phyloP scores from a whole-genome alignment of 148 eudicot species.

The Drosera capensis region DNA sequence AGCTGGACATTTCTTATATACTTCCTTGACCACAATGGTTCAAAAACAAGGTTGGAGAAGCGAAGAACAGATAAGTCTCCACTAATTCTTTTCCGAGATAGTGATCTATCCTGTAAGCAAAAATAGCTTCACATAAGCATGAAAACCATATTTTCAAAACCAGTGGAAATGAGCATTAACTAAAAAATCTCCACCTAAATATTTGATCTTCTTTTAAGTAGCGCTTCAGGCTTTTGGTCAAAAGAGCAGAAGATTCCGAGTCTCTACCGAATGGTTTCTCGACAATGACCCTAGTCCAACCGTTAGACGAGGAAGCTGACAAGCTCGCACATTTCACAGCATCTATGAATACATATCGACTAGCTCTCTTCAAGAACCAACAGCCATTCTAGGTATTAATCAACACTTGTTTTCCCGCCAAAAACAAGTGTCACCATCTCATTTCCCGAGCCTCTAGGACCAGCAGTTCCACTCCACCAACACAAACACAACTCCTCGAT shows the following conservation, averaged over 20 bases:
- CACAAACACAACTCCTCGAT: too few relatives aligned
- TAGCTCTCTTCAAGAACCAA: too few relatives aligned
- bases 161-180: background rate
- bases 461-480: too few relatives aligned
- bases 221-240: constrained; percentile 72
- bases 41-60: constrained; percentile 91
- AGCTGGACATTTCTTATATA: constrained; percentile 89
- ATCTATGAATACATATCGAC: constrained; percentile 77
- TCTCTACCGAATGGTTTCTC: constrained; percentile 99
- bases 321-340: constrained; percentile 86
- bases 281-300: constrained; percentile 96
- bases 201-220: constrained; percentile 87
- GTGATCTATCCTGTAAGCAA: constrained; percentile 75
- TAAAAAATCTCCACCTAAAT: constrained; percentile 36
- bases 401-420: too few relatives aligned
- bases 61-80: constrained; percentile 94
- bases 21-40: constrained; percentile 97
- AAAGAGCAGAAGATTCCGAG: constrained; percentile 91
- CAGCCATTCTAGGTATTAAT: too few relatives aligned
- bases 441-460: too few relatives aligned
- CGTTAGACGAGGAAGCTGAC: constrained; percentile 70
- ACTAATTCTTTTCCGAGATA: constrained; percentile 95
- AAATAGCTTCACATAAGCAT: background rate
- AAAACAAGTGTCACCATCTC: too few relatives aligned
- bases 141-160: constrained; percentile 1